Percentiles rank a stretch among this genome's conserved stretches.
Conservation (phyloP, 441 rosid species). For the Mallotus japonicus region DNA sequence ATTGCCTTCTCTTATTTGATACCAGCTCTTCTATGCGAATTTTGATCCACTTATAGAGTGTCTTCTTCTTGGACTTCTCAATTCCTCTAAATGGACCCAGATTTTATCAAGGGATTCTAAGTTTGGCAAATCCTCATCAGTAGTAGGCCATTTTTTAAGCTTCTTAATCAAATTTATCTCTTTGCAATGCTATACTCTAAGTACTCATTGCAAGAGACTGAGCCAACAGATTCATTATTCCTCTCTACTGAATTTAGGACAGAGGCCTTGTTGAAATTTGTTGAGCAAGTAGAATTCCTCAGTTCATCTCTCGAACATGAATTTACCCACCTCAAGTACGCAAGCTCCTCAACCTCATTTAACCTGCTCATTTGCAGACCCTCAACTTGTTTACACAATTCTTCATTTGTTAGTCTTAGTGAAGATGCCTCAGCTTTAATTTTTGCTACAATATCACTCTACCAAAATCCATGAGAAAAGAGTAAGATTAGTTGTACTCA, state of each 20-base stretch:
- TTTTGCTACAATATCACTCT: slow-evolving; percentile 58
- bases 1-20: slow-evolving; percentile 59
- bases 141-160: slow-evolving; percentile 61
- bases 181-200: slow-evolving; percentile 41
- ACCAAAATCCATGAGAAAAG: slow-evolving; percentile 14
- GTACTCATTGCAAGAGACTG: slow-evolving; percentile 34
- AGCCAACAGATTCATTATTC: slow-evolving; percentile 28
- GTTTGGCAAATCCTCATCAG: slow-evolving; percentile 39
- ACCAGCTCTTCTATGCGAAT: slow-evolving; percentile 43
- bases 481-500: neutral
- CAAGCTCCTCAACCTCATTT: slow-evolving; percentile 80
- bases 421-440: slow-evolving; percentile 59
- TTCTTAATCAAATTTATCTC: slow-evolving; percentile 54
- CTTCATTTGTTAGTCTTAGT: slow-evolving; percentile 59
- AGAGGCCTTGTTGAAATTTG: slow-evolving; percentile 36
- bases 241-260: slow-evolving; percentile 38
- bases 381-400: slow-evolving; percentile 71
- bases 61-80: slow-evolving; percentile 59
- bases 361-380: slow-evolving; percentile 68
- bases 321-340: slow-evolving; percentile 79
- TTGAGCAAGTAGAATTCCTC: slow-evolving; percentile 34
- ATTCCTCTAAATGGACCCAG: slow-evolving; percentile 46
- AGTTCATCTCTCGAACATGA: slow-evolving; percentile 69
- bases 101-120: slow-evolving; percentile 39
- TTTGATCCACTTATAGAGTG: slow-evolving; percentile 70